Evolutionary conservation across 345 rosid genomes (phyloP).

Genomic region (Abelmoschus esculentus): DNA sequence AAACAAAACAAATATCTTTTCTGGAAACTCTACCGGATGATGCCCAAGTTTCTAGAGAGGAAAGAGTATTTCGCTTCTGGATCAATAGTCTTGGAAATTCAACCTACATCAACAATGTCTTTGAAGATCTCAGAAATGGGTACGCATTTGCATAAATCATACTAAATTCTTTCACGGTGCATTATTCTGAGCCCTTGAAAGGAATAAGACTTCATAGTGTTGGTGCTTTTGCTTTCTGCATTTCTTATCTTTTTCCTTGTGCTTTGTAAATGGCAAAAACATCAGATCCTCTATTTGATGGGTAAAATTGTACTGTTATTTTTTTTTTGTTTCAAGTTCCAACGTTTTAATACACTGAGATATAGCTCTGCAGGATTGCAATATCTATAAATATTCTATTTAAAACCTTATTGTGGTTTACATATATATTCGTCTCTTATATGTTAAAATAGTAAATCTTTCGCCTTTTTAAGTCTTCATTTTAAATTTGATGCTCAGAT

Average conservation of each 20-base stretch:
- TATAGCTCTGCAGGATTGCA: neutral
- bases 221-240: neutral
- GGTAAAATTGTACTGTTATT: neutral
- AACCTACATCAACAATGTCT: constrained; percentile 64
- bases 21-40: constrained; percentile 75
- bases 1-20: constrained; percentile 75
- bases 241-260: neutral
- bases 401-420: neutral
- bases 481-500: constrained; percentile 9
- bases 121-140: constrained; percentile 99
- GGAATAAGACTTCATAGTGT: neutral
- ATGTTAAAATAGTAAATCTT: neutral
- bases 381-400: neutral
- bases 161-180: neutral
- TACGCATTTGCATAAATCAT: constrained; percentile 19
- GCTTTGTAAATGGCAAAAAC: no score
- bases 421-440: neutral
- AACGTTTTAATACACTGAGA: neutral
- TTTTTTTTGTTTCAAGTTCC: neutral
- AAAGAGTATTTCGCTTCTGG: constrained; percentile 91
- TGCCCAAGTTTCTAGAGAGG: constrained; percentile 83
- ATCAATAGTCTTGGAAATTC: constrained; percentile 86
- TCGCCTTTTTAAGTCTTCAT: neutral
- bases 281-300: no score
- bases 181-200: neutral